A percentile compares a stretch with the other conserved stretches of the same genome.
Evolutionary conservation across 2,329 filamentous ascomycete genomes (phyloP).

Genomic region (Pyrenophora tritici-repentis): DNA sequence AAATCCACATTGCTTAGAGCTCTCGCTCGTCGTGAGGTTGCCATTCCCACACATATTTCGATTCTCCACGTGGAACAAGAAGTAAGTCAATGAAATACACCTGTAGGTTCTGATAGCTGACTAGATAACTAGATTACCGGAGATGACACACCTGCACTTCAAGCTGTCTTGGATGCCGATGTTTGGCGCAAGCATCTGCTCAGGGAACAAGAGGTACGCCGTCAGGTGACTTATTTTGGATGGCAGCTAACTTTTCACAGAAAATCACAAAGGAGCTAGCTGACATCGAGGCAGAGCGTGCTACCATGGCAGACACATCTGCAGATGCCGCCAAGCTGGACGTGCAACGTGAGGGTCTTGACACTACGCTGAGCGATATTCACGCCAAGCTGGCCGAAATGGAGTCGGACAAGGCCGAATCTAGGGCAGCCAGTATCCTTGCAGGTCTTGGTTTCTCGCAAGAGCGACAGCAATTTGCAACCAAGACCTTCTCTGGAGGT

Average conservation of each 20-base stretch:
- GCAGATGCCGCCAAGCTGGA: constrained; percentile 85
- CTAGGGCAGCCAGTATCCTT: constrained; percentile 91
- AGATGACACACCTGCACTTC: constrained; percentile 91
- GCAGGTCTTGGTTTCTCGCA: constrained; percentile 95
- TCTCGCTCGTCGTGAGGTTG: constrained; percentile 87
- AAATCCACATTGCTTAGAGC: constrained; percentile 86
- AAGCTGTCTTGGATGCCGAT: constrained; percentile 95
- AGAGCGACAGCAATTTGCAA: constrained; percentile 88
- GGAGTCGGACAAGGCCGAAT: constrained; percentile 98
- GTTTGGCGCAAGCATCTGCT: constrained; percentile 97
- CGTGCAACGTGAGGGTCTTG: constrained; percentile 84
- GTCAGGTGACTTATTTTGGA: neutral
- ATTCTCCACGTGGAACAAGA: constrained; percentile 99
- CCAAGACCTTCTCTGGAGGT: constrained; percentile 98
- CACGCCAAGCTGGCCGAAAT: constrained; percentile 93
- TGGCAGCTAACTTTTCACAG: constrained; percentile 36
- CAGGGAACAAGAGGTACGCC: constrained; percentile 77
- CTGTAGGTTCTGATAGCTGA: constrained; percentile 9
- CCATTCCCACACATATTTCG: constrained; percentile 95
- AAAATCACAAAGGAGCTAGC: constrained; percentile 79
- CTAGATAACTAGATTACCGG: constrained; percentile 70
- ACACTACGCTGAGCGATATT: constrained; percentile 88
- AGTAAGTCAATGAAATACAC: constrained; percentile 54
- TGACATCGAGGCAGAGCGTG: constrained; percentile 76
- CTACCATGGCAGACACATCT: constrained; percentile 86